Base-by-base conservation (phyloP, 208 protist genomes). In the Acanthamoeba castellanii region DNA sequence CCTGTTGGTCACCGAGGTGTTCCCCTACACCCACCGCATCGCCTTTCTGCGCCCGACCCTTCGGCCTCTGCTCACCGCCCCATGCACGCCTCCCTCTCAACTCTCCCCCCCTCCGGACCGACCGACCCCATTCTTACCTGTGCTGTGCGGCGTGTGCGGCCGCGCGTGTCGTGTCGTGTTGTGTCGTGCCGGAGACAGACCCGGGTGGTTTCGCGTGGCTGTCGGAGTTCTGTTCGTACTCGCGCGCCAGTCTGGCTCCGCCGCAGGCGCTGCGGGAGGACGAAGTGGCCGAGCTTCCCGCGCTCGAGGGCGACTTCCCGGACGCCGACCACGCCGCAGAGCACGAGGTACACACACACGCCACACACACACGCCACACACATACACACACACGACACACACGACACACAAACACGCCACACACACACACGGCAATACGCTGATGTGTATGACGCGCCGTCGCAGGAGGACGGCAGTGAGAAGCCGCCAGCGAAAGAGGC, bases 1-100 rank as follows among this genome's bases (percentile, higher is more conserved):
- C 8, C 52, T 70, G 7, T 5, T 70, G 30, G 55, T 32, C 20
- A 70, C 84, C 34, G 84, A 91, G 84, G 57, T 91, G 18, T 45
- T 91, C 8, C 84, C 84, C 55, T 91, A 70, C 42, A 37, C 34
- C 18, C 55, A 91, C 84, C 84, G 84, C n/a, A 91, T 91, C 20
- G 76, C 42, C 42, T 14, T 85, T 37, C 76, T 50, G 2, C 76
- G 76, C 6, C 76, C 76, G 8, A 25, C 42, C n/a, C 27, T 85
- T 6, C 32, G 76, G 27, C 76, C 76, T 7, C 76, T 85, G 8
- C 76, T 85, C 76, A 30, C 76, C 47, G 76, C 76, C 34, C 76
- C 34, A 8, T 59, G 76, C 57, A 32, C 76, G 76, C 22, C 9
- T 3, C 3, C n/a, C 34, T n/a, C 37, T 27, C 22, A 4, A 3